Evolutionary conservation across 2,329 filamentous ascomycete species (phyloP), one percentile per base, ranked within the genome.

Genomic region (Fusarium abutilonis): DNA sequence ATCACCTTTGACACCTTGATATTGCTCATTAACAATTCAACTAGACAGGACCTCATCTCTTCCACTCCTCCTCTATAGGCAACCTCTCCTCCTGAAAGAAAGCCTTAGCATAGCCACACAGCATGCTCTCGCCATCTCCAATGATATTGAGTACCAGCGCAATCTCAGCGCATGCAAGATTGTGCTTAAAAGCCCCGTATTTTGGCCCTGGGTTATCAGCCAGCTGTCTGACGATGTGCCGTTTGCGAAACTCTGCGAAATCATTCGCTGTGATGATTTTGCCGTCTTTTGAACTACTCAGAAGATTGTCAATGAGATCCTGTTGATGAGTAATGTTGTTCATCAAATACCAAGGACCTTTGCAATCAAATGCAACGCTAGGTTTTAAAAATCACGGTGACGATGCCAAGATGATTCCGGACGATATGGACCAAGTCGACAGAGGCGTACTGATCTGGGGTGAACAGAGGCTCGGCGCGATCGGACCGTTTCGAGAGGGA

Each of bases 121-220:
- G 40, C 7, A 68, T 29, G 8, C 39, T 48, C 0, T 57, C 41
- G 8, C 67, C 65, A 21, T 61, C 60, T 2, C 67, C 67, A 28
- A 70, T 58, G 4, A 67, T 52, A 11, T 61, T 57, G 9, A 70
- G 55, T 11, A 70, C 36, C 5, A 70, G 55, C 2, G 64, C 56
- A 35, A 70, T 68, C 38, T 70, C 67, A 21, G 55, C 51, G 14
- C 64, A 70, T 1, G 60, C 55, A 17, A 70, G 52, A 9, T 63
- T 49, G 15, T 63, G 65, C 35, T 70, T 51, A 9, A 54, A 50
- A 9, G 48, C 23, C 7, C 42, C 60, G 36, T 70, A 70, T 4
- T 32, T 19, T n/a, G 64, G 34, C 6, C 43, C 47, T 2, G 63
- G 63, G 14, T 68, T 70, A 31, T 56, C 60, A 14, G 55, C 49